Evolutionary conservation across 495 filamentous ascomycete genomes (phyloP), one percentile per base, ranked within the genome.

Genomic region (Penicillium flavigenum): DNA sequence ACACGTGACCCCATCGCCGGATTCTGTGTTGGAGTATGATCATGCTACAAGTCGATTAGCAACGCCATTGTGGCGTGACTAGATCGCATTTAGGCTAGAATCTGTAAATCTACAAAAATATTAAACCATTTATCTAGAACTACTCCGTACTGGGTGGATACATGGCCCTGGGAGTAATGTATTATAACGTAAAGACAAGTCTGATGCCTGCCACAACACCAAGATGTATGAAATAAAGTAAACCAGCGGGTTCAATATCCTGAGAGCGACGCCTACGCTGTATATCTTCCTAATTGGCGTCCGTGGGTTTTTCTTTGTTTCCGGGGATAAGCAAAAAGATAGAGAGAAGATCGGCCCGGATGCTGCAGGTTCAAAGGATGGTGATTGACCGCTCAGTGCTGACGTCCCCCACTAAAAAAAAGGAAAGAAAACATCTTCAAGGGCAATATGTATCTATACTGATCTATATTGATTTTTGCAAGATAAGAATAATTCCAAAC

Each of bases 331-430:
- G 27, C 46, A 48, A 20, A 32, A 29, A 38, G 34, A 47, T n/a
- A 32, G 31, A 48, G 31, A 48, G 29, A 17, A n/a, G 31, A 51
- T 51, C 49, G 46, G 26, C 26, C 46, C 7, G 31, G 31, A 17
- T 47, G 26, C 45, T 39, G 49, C 34, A 51, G 49, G 49, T 51
- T 51, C 49, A 51, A 51, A 51, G 49, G 34, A 50, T 22, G 17
- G 31, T n/a, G 48, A 51, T 51, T 48, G 46, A 48, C 49, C 49
- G 49, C 31, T 51, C 32, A 51, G 45, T 31, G 44, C 44, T 46
- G 45, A 47, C 26, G 8, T 31, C 22, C 42, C 46, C 46, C 46
- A 48, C 46, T 32, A n/a, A 38, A n/a, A 39, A 39, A 6, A 6
- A 38, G 2, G 7, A 17, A 39, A 17, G n/a, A 17, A 39, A 39